Base-by-base conservation (phyloP, 2,329 filamentous ascomycete species). In the Monosporascus ibericus region DNA sequence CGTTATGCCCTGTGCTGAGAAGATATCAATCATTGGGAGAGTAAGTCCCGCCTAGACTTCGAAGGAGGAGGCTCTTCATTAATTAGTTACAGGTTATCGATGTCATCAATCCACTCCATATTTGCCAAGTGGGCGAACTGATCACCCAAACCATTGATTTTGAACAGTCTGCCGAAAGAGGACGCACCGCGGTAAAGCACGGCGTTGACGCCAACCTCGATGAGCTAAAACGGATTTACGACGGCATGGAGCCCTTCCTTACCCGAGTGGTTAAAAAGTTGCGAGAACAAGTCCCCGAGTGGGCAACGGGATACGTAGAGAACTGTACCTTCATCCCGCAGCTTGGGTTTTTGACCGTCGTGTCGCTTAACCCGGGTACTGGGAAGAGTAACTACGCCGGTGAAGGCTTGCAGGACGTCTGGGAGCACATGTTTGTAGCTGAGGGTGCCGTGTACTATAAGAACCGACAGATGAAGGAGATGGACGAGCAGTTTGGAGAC, bases 281-380 rank as follows among this genome's bases (percentile, higher is more conserved):
- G 52, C 80, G 80, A 1, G 68, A 70, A 15, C 75, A 77, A 1
- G 73, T 94, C 20, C 86, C 91, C 1, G 75, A 79, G 54, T 78
- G 78, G 75, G 75, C 76, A 18, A 67, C 68, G 25, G 65, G 70
- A 30, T 75, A 80, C 54, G 70, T 86, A 15, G 75, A 78, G 36
- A 92, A 92, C 51, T 95, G 95, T 56, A 87, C 94, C 18, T 96
- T 94, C 66, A 87, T 95, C 56, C 92, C 92, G 0, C 91, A 96
- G 63, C 81, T 96, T 38, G 94, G 94, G 0, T 99, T 96, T 65
- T 79, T 96, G 38, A 88, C 91, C 2, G 84, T 87, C 0, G 84
- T 95, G 17, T 79, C 79, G 2, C 68, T 85, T 3, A 81, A 90
- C 59, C 71, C 76, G 15, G 67, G 74, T 1, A 83, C 79, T 2